phyloP scores from a whole-genome alignment of 163 green algal species.

The Volvox carteri region DNA sequence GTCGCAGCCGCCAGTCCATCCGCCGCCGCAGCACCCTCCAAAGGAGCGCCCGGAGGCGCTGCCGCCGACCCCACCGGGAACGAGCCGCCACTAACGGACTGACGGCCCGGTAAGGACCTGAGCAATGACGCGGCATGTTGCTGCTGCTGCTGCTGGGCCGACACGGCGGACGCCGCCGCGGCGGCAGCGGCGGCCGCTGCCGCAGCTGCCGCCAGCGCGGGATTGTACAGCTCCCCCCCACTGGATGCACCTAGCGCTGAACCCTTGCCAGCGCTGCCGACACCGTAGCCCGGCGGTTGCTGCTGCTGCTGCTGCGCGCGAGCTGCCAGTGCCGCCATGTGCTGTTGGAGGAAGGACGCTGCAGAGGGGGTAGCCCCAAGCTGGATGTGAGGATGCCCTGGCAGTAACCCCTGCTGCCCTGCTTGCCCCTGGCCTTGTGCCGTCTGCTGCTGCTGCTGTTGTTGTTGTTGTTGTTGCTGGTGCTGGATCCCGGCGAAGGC shows the following conservation, averaged over 20 bases:
- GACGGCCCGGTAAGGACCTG: neutral
- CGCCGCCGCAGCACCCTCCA: neutral
- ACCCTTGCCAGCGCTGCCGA: neutral
- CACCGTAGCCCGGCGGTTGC: neutral
- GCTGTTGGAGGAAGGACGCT: slow-evolving; percentile 53
- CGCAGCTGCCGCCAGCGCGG: slow-evolving; percentile 1
- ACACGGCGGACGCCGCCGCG: neutral
- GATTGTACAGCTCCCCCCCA: slow-evolving; percentile 7
- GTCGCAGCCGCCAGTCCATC: slow-evolving; percentile 26
- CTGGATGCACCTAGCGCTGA: neutral
- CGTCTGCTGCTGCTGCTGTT: slow-evolving; percentile 11
- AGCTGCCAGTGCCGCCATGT: slow-evolving; percentile 23
- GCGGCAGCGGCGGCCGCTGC: slow-evolving; percentile 12
- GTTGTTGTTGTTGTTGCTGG: neutral
- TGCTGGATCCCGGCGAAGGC: neutral
- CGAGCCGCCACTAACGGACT: neutral
- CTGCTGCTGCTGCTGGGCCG: slow-evolving; percentile 35
- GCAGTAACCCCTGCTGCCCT: too few species aligned
- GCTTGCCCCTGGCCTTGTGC: neutral
- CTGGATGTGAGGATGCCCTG: slow-evolving; percentile 57
- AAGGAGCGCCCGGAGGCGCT: neutral
- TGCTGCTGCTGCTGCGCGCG: slow-evolving; percentile 27
- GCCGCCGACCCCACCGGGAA: neutral
- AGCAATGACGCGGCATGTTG: slow-evolving; percentile 33
- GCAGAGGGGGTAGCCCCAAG: slow-evolving; percentile 50